A percentile compares a stretch with the other conserved stretches of the same genome.
phyloP scores from a whole-genome alignment of 768 basidiomycete genomes.

The Suillus hirtellus region DNA sequence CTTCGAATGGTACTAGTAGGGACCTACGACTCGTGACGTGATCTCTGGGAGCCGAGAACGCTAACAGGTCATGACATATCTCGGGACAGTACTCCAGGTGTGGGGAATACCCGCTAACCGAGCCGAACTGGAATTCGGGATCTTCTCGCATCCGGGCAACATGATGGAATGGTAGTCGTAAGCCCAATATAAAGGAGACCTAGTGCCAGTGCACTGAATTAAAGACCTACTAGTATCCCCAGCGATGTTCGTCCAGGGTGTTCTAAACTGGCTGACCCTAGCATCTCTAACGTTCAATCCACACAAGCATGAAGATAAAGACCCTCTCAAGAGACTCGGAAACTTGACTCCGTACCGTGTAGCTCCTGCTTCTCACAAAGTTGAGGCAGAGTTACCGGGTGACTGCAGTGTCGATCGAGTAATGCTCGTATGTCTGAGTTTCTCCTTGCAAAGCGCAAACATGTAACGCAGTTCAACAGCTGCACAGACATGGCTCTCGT shows the following conservation, averaged over 20 bases:
- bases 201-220: not conserved
- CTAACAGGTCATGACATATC: too few species aligned
- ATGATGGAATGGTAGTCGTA: not conserved
- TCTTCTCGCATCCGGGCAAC: not conserved
- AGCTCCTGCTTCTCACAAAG: constrained; percentile 27
- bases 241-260: constrained; percentile 3
- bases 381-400: constrained; percentile 26
- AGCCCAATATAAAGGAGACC: not conserved
- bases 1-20: too few species aligned
- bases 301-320: not conserved
- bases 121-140: not conserved
- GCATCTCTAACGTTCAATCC: not conserved
- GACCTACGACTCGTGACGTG: too few species aligned
- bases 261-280: constrained; percentile 8
- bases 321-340: constrained; percentile 21
- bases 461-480: constrained; percentile 22
- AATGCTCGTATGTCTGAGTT: constrained; percentile 26
- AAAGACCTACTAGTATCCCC: not conserved
- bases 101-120: not conserved
- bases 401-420: constrained; percentile 36
- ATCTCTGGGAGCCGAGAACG: too few species aligned
- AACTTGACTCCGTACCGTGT: constrained; percentile 33
- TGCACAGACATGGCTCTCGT: constrained; percentile 44
- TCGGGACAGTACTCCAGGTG: too few species aligned
- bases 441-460: too few species aligned